Base-by-base conservation (phyloP, 139 green algal species). In the Picochlorum sp. region DNA sequence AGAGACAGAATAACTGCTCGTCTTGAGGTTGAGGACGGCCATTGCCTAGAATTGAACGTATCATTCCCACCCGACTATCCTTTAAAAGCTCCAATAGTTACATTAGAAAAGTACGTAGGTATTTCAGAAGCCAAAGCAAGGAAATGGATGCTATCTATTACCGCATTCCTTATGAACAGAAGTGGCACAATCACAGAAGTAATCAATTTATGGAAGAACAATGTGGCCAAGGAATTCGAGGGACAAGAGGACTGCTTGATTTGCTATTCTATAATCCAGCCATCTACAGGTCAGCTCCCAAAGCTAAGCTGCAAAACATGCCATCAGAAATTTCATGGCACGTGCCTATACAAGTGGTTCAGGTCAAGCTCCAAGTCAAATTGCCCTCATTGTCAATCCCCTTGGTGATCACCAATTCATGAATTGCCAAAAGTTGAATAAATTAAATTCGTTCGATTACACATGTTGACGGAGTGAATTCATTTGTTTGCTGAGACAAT, bases 291-390 rank as follows among this genome's bases (percentile, higher is more conserved):
- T 8, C 72, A 89, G 60, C 80, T 95, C 66, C 90, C 91, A 5
- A 70, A 70, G 25, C 74, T 98, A 45, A 35, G 35, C 25, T 65
- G 54, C 29, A 67, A 74, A 25, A 95, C 89, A 3, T 98, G 92
- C 77, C 51, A 50, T 6, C 82, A 97, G 64, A 75, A 80, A 39
- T 98, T 96, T 74, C 92, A 98, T 70, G 70, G 73, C 1, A 71
- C 70, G 4, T 98, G 92, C 72, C 71, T 98, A 26, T 97, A 91
- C 73, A 94, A 94, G 72, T 98, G 91, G 91, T 97, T 98, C 72
- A 78, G 74, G 55, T 82, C 65, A 50, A 80, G 65, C 12, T 73
- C 68, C 47, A 96, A 96, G 79, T 84, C 67, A 52, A 81, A 59
- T 20, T 97, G 92, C 67, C 89, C 90, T 20, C 85, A 97, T 54